phyloP scores from a whole-genome alignment of 139 green algal genomes.

The Chlamydomonas sp. region DNA sequence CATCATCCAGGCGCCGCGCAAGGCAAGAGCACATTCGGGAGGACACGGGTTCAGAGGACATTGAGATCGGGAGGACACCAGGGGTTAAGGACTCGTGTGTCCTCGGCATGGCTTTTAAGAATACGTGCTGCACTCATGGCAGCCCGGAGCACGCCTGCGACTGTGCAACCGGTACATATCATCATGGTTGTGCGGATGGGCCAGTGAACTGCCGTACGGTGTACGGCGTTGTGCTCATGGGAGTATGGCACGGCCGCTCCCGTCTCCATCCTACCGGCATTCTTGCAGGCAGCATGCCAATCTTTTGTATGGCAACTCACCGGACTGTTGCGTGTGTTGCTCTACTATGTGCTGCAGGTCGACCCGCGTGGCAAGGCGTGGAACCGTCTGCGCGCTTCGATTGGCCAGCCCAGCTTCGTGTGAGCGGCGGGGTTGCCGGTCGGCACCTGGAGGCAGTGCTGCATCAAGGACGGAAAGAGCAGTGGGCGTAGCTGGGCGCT shows the following conservation, averaged over 20 bases:
- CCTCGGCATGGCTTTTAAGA: too few species aligned
- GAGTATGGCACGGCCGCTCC: too few species aligned
- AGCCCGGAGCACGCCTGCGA: background rate
- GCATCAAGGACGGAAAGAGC: background rate
- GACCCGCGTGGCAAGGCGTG: conserved; percentile 90
- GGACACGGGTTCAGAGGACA: too few species aligned
- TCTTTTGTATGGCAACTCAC: too few species aligned
- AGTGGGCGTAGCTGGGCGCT: too few species aligned
- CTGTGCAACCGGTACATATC: background rate
- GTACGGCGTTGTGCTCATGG: too few species aligned
- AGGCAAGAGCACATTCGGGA: background rate
- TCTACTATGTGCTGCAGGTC: conserved; percentile 52
- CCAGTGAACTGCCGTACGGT: background rate
- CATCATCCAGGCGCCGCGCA: conserved; percentile 83
- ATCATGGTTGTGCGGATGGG: background rate
- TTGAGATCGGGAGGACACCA: background rate
- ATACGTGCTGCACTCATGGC: background rate
- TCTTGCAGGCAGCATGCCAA: too few species aligned
- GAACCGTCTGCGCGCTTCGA: conserved; percentile 85
- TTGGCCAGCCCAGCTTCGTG: conserved; percentile 86
- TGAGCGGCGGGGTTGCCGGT: background rate
- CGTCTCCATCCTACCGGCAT: too few species aligned
- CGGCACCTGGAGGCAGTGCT: background rate
- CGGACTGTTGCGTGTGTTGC: background rate
- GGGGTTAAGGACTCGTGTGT: background rate